Percentiles rank a stretch among this genome's conserved stretches.
phyloP scores from a whole-genome alignment of 2,329 filamentous ascomycete genomes.

The Cryphonectria japonica region DNA sequence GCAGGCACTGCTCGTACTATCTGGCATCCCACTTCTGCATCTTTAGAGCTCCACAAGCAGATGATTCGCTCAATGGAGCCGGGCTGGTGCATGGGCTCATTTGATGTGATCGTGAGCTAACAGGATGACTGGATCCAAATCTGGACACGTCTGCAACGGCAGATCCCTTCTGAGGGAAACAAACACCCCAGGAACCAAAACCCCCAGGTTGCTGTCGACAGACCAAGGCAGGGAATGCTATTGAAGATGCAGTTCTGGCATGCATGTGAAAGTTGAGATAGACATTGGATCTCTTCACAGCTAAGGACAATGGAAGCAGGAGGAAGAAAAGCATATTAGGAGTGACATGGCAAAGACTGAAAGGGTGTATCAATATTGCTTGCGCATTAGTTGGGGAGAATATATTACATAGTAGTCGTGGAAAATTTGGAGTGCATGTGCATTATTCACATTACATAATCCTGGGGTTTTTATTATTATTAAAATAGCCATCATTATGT shows the following conservation, averaged over 20 bases:
- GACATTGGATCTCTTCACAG: not conserved
- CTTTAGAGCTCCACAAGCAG: not conserved
- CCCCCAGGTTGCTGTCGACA: not conserved
- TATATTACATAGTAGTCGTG: not conserved
- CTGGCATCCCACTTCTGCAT: not conserved
- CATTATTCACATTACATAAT: not conserved
- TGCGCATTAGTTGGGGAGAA: not conserved
- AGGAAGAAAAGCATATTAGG: not conserved
- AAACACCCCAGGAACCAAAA: too few species aligned
- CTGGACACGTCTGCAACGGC: not conserved
- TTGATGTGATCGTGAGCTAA: not conserved
- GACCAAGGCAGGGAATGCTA: not conserved
- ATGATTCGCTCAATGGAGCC: not conserved
- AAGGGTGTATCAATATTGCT: not conserved
- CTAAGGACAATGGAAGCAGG: not conserved
- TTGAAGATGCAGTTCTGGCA: not conserved
- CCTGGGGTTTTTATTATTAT: too few species aligned
- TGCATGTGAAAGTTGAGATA: not conserved
- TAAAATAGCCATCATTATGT: not conserved
- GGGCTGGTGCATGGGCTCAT: not conserved
- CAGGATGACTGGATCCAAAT: not conserved
- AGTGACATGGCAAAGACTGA: too few species aligned
- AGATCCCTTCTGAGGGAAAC: not conserved
- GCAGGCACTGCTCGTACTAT: not conserved
- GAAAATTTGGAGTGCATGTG: not conserved